Conservation (phyloP, 768 basidiomycete genomes). For the Kwoniella newhampshirensis region DNA sequence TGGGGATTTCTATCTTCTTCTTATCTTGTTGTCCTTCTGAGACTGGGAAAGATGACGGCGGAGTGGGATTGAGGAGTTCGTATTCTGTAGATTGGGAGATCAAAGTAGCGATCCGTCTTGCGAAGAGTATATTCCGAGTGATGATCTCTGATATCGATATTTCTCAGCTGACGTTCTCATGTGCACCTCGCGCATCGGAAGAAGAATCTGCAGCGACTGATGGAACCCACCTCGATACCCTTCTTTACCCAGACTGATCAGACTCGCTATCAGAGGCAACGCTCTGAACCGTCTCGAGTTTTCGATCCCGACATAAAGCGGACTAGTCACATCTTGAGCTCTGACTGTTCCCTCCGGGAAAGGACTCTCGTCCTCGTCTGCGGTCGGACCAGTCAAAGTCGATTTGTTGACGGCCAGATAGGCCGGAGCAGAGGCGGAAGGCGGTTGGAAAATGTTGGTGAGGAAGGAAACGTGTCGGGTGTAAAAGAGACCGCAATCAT, state of each 20-base stretch:
- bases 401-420: slow-evolving; percentile 49
- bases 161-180: no score
- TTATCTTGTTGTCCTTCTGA: no score
- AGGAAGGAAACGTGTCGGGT: slow-evolving; percentile 44
- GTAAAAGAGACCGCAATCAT: slow-evolving; percentile 56
- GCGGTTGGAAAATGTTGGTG: slow-evolving; percentile 52
- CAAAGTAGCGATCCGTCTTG: slow-evolving; percentile 49
- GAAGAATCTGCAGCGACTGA: no score
- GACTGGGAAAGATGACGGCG: background rate
- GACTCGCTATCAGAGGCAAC: slow-evolving; percentile 54
- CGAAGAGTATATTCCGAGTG: slow-evolving; percentile 54
- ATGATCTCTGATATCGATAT: slow-evolving; percentile 50
- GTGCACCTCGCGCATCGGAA: no score
- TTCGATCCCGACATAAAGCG: slow-evolving; percentile 55
- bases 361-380: background rate
- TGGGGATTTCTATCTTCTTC: slow-evolving; percentile 4
- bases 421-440: slow-evolving; percentile 49
- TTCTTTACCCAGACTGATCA: slow-evolving; percentile 53
- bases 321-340: slow-evolving; percentile 45
- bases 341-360: slow-evolving; percentile 13
- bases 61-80: slow-evolving; percentile 41
- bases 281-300: slow-evolving; percentile 57
- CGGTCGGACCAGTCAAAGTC: background rate
- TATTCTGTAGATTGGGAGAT: slow-evolving; percentile 36
- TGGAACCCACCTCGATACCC: slow-evolving; percentile 52